Conservation (phyloP, 2,329 filamentous ascomycete species). For the Furcasterigmium furcatum region DNA sequence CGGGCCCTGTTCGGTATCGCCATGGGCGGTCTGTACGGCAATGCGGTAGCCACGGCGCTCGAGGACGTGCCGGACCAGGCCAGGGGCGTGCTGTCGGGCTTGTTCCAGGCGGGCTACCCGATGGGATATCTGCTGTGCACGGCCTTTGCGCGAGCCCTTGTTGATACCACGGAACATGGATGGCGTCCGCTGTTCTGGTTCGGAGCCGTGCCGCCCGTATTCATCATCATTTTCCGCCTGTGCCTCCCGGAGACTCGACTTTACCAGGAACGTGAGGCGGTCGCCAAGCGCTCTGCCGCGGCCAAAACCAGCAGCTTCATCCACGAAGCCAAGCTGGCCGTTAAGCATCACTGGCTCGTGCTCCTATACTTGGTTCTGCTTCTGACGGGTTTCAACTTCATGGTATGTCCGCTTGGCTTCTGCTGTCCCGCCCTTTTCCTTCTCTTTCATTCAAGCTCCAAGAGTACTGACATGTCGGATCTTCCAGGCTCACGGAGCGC, state of each 20-base stretch:
- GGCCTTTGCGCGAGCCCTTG: constrained; percentile 61
- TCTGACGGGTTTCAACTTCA: constrained; percentile 91
- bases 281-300: constrained; percentile 44
- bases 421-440: too few species aligned
- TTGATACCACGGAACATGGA: constrained; percentile 71
- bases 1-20: constrained; percentile 74
- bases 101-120: constrained; percentile 71
- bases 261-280: constrained; percentile 62
- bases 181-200: constrained; percentile 93
- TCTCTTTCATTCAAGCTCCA: too few species aligned
- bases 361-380: constrained; percentile 79
- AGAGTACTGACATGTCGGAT: too few species aligned
- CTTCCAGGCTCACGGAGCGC: constrained; percentile 75
- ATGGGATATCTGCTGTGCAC: constrained; percentile 61
- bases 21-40: constrained; percentile 80
- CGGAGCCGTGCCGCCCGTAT: constrained; percentile 71
- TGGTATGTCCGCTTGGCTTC: too few species aligned
- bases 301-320: constrained; percentile 67
- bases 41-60: constrained; percentile 73
- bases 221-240: constrained; percentile 78
- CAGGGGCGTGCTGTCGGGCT: constrained; percentile 71
- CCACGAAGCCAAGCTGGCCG: constrained; percentile 71
- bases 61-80: constrained; percentile 69
- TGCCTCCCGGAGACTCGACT: constrained; percentile 75
- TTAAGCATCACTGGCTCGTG: constrained; percentile 77